Conservation (phyloP, 805 yeast genomes). For the Monosporozyma unispora region DNA sequence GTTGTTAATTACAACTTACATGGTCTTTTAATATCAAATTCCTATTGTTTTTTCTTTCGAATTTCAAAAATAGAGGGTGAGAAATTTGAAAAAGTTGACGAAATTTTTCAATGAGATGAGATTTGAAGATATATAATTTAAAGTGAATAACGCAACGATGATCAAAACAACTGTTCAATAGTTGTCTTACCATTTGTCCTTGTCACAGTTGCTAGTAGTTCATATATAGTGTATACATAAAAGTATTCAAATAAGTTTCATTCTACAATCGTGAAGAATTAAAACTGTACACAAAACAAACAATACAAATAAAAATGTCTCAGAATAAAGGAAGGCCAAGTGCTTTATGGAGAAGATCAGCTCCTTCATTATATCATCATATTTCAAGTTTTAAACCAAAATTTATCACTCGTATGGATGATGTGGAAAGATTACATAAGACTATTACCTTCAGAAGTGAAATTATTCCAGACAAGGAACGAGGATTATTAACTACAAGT, state of each 20-base stretch:
- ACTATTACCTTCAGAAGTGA: constrained; percentile 22
- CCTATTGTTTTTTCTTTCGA: not conserved
- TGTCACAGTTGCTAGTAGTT: no score
- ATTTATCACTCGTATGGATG: constrained; percentile 27
- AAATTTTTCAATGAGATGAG: not conserved
- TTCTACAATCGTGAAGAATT: not conserved
- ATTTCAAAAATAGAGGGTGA: not conserved
- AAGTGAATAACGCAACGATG: not conserved
- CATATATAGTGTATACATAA: not conserved
- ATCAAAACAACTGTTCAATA: not conserved
- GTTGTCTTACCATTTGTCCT: not conserved
- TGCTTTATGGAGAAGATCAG: constrained; percentile 2
- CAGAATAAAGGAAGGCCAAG: not conserved
- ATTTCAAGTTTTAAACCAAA: constrained; percentile 32
- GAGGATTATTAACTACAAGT: constrained; percentile 21
- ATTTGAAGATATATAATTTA: not conserved
- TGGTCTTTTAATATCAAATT: not conserved
- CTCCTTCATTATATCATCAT: constrained; percentile 19
- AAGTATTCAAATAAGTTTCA: not conserved
- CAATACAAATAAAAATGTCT: not conserved
- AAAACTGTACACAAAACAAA: not conserved
- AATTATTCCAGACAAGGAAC: constrained; percentile 25
- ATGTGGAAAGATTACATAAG: constrained; percentile 17
- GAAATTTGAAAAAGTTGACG: not conserved
- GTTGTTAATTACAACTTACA: not conserved